phyloP scores from a whole-genome alignment of 2,329 filamentous ascomycete species.

The Dactylellina cionopaga region DNA sequence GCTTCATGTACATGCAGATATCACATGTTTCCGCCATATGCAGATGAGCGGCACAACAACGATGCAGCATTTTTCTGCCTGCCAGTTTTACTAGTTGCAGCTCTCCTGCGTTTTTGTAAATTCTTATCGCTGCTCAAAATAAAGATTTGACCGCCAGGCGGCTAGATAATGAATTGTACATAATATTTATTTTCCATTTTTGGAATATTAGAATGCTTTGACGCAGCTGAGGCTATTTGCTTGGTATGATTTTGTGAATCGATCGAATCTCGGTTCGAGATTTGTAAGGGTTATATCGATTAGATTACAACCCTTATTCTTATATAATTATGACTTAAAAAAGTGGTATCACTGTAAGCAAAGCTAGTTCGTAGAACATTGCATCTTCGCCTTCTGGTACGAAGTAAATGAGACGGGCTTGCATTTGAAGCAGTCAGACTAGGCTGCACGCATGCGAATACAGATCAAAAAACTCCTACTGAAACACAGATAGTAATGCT shows the following conservation, averaged over 20 bases:
- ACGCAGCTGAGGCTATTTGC: neutral
- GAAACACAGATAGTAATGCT: neutral
- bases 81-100: too few relatives aligned
- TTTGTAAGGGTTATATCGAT: constrained; percentile 25
- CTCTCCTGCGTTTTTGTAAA: constrained; percentile 21
- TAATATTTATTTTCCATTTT: constrained; percentile 7
- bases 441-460: neutral
- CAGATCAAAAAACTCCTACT: too few relatives aligned
- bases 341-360: too few relatives aligned
- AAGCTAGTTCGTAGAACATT: too few relatives aligned
- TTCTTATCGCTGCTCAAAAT: constrained; percentile 23
- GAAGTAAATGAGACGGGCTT: too few relatives aligned
- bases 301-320: too few relatives aligned
- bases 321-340: too few relatives aligned
- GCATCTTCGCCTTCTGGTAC: too few relatives aligned
- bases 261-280: constrained; percentile 9
- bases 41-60: constrained; percentile 28
- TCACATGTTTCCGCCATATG: constrained; percentile 33
- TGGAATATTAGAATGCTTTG: neutral
- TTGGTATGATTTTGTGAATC: neutral
- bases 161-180: constrained; percentile 37
- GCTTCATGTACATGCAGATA: constrained; percentile 6
- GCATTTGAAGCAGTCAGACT: neutral
- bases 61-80: neutral
- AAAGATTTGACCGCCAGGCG: constrained; percentile 41